Conservation (phyloP, 257 asterid genomes). For the Mitragyna speciosa region DNA sequence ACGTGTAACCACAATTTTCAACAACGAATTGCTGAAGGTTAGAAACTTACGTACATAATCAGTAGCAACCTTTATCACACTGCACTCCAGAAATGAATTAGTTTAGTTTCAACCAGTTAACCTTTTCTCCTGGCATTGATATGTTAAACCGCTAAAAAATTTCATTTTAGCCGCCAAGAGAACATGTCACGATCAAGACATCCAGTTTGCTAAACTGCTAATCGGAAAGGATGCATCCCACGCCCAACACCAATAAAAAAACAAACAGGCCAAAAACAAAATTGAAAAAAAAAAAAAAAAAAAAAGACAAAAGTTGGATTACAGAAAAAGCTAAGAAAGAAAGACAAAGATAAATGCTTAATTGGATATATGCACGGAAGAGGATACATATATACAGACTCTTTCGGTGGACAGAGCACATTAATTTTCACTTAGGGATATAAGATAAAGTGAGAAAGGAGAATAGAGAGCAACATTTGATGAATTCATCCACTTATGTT, state of each 20-base stretch:
- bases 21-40: too few relatives aligned
- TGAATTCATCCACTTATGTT: conserved; percentile 24
- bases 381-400: conserved; percentile 6
- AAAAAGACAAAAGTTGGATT: neutral
- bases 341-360: neutral
- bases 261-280: neutral
- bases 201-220: too few relatives aligned
- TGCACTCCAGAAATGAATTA: too few relatives aligned
- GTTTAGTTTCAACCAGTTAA: too few relatives aligned
- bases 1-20: too few relatives aligned
- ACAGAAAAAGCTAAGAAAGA: neutral
- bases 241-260: neutral
- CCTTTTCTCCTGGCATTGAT: too few relatives aligned
- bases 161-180: too few relatives aligned
- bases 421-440: conserved; percentile 15
- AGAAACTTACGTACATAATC: too few relatives aligned
- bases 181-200: too few relatives aligned
- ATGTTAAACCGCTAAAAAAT: too few relatives aligned
- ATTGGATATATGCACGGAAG: conserved; percentile 11
- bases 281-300: neutral
- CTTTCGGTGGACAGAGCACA: conserved; percentile 1
- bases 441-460: neutral
- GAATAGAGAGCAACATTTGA: conserved; percentile 20
- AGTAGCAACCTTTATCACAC: too few relatives aligned
- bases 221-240: too few relatives aligned